Evolutionary conservation across 192 early-diverging fungal genomes (phyloP).

Genomic region (Spinellus fusiger): DNA sequence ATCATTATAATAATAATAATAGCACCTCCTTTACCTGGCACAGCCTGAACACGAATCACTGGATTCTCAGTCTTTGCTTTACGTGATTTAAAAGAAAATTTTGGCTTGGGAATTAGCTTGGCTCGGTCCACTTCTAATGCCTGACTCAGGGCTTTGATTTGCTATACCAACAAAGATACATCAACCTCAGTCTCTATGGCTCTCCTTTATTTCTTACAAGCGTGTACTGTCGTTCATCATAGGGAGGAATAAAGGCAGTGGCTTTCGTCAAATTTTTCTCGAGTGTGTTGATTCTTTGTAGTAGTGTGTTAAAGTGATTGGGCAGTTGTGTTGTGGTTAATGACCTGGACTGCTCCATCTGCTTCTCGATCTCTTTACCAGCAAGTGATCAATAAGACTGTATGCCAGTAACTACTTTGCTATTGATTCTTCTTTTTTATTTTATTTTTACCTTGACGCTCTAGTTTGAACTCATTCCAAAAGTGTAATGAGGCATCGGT

Average conservation of each 20-base stretch:
- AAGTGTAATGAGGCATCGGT: conserved; percentile 37
- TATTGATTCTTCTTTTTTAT: neutral
- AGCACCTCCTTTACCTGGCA: neutral
- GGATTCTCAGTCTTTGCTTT: conserved; percentile 1
- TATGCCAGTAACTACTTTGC: neutral
- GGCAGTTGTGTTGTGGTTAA: conserved; percentile 27
- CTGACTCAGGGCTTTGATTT: conserved; percentile 41
- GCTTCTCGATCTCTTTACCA: conserved; percentile 11
- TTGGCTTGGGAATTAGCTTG: conserved; percentile 46
- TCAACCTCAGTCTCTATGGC: neutral
- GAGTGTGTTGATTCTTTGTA: conserved; percentile 47
- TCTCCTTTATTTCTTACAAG: conserved; percentile 33
- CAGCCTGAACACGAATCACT: too few relatives aligned
- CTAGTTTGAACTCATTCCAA: conserved; percentile 30
- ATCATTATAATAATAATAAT: too few relatives aligned
- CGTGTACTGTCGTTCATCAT: conserved; percentile 60
- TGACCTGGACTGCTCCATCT: neutral
- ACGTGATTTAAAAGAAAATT: conserved; percentile 66
- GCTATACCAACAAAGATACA: conserved; percentile 16
- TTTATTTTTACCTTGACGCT: conserved; percentile 22
- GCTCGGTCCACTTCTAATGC: conserved; percentile 30
- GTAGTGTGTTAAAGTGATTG: conserved; percentile 28
- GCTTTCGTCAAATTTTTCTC: conserved; percentile 59
- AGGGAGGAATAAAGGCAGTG: conserved; percentile 54
- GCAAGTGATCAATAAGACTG: neutral